Conservation (phyloP, 768 basidiomycete species). For the Lentinula sp. region DNA sequence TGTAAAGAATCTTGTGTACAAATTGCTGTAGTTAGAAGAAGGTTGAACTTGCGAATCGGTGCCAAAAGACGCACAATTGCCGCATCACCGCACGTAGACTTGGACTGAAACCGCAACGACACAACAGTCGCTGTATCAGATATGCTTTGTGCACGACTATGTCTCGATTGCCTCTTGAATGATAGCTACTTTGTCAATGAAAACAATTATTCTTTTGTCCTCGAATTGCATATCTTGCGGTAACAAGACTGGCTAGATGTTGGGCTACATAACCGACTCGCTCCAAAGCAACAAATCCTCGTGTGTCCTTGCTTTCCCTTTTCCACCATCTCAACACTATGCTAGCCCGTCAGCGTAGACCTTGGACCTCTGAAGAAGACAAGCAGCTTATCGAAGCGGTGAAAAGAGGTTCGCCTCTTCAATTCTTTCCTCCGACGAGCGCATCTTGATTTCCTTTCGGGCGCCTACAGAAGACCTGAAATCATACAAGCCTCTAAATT, state of each 20-base stretch:
- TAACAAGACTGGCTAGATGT: background rate
- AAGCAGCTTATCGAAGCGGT: constrained; percentile 7
- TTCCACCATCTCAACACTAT: background rate
- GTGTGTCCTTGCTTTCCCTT: background rate
- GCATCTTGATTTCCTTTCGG: background rate
- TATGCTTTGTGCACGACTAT: background rate
- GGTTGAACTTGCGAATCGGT: too few relatives aligned
- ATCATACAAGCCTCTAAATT: constrained; percentile 51
- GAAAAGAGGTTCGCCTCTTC: background rate
- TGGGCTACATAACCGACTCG: background rate
- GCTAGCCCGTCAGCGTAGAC: background rate
- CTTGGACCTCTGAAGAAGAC: constrained; percentile 7
- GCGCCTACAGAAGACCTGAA: constrained; percentile 43
- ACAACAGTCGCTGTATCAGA: background rate
- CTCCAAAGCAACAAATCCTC: background rate
- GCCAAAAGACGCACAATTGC: background rate
- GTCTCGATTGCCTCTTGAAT: background rate
- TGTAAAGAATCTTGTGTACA: background rate
- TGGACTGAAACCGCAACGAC: background rate
- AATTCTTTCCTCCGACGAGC: background rate
- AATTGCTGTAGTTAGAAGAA: background rate
- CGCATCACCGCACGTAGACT: background rate
- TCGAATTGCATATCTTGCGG: background rate
- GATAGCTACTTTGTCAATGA: background rate
- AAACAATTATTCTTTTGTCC: background rate